Evolutionary conservation across 169 alveolate species (phyloP), one percentile per base, ranked within the genome.

Genomic region (Eimeria sp.): DNA sequence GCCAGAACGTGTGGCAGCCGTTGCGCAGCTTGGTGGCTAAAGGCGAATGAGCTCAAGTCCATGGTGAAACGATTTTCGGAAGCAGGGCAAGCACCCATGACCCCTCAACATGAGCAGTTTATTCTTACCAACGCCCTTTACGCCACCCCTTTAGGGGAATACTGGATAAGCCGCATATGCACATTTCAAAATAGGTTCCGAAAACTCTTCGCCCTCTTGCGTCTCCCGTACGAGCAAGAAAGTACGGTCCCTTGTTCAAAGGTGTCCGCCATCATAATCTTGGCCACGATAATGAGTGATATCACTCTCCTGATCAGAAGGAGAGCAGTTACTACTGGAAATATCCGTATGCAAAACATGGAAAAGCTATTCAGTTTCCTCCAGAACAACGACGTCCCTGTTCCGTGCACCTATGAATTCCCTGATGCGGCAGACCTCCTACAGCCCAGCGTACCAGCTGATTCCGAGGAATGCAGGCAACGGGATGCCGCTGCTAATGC

Each of bases 11-110:
- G 82, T 22, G 93, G 93, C 4, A 25, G 40, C 63, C 83, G 6
- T 30, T 87, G 83, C 82, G 93, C 93, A 16, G 65, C 93, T 3
- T 87, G 93, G 93, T 87, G 93, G 93, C 93, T 87, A 30, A 87
- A 87, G 65, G 93, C 93, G 5, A 87, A 40, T 11, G 93, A 87
- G 40, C 93, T 87, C 49, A 87, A 63, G 82, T 9, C 75, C 45
- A 63, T 63, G 93, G 93, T 63, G 65, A 87, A 20, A 49, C 61
- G 54, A 27, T 45, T 87, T 57, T 87, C 93, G 40, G 93, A 63
- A 87, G 54, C 78, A 11, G 82, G 82, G 25, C 83, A 58, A 16
- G 43, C 43, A 22, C 82, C 75, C 45, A 43, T 87, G 93, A 63
- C 93, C 72, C 83, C 78, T 6, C 61, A 87, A 22, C 82, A 40